Evolutionary conservation across 1,284 basidiomycete genomes (phyloP).

Genomic region (Naganishia sp.): DNA sequence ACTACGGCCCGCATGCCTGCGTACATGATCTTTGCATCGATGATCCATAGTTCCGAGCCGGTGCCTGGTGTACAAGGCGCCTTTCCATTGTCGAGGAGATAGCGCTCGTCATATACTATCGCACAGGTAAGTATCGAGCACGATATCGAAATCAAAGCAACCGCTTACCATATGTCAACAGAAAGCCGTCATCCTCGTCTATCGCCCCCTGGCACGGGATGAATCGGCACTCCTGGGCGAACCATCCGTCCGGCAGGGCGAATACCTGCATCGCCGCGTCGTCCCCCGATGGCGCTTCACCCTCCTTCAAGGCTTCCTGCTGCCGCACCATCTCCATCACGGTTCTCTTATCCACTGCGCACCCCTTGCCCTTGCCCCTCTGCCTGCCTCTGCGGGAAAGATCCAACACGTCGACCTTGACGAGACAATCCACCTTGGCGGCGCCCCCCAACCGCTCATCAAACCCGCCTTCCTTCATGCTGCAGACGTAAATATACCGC

Average conservation of each 20-base stretch:
- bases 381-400: slow-evolving; percentile 47
- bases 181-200: slow-evolving; percentile 54
- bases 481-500: slow-evolving; percentile 55
- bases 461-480: slow-evolving; percentile 53
- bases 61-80: slow-evolving; percentile 46
- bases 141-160: background rate
- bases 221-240: slow-evolving; percentile 56
- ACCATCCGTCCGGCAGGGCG: slow-evolving; percentile 53
- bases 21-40: slow-evolving; percentile 53
- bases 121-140: background rate
- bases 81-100: slow-evolving; percentile 49
- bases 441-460: slow-evolving; percentile 57
- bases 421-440: slow-evolving; percentile 58
- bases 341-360: slow-evolving; percentile 51
- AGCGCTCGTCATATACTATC: slow-evolving; percentile 55
- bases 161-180: slow-evolving; percentile 54
- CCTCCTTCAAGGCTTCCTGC: slow-evolving; percentile 35
- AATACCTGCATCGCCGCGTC: slow-evolving; percentile 52
- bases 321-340: slow-evolving; percentile 50
- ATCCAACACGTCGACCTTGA: slow-evolving; percentile 54
- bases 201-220: slow-evolving; percentile 45
- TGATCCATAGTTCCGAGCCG: slow-evolving; percentile 56
- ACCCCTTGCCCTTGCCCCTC: slow-evolving; percentile 38
- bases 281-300: slow-evolving; percentile 21
- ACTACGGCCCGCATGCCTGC: slow-evolving; percentile 51